These are phyloP conservation scores for Cucurbita pepo DNA, from an alignment of 306 rosid species.

Conservation along the genomic window DNA sequence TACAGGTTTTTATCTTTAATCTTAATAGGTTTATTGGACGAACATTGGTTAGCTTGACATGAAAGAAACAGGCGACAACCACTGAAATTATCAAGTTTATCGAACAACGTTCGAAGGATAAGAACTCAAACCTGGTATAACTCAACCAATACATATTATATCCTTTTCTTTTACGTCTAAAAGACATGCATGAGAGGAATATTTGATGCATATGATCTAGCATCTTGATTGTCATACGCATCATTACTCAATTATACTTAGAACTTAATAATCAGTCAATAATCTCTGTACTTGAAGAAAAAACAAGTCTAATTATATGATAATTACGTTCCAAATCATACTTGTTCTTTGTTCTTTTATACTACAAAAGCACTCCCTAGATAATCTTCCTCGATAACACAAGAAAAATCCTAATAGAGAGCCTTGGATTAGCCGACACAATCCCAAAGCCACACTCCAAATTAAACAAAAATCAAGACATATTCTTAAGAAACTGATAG, in stretches of 20 bases:
- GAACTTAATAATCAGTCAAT: neutral
- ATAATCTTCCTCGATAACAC: slow-evolving; percentile 54
- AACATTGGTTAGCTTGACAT: neutral
- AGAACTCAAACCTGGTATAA: no score
- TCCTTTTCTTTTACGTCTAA: neutral
- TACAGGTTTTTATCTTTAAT: neutral
- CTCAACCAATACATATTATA: no score
- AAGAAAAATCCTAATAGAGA: slow-evolving; percentile 36
- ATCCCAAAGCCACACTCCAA: slow-evolving; percentile 30
- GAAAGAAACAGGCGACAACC: no score
- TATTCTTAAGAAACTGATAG: slow-evolving; percentile 1
- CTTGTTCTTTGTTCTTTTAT: neutral
- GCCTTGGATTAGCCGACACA: slow-evolving; percentile 16
- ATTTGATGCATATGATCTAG: neutral
- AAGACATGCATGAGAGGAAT: neutral
- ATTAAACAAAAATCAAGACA: neutral
- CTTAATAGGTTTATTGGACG: neutral
- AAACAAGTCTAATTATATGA: neutral
- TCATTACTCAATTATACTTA: neutral
- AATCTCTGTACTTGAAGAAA: neutral
- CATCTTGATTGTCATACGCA: neutral
- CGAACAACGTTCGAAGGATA: no score
- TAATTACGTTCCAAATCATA: neutral
- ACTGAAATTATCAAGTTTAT: no score
- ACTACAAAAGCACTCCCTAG: slow-evolving; percentile 11